Percentiles rank a stretch among this genome's conserved stretches.
Conservation (phyloP, 2,329 filamentous ascomycete species). For the Colletotrichum sp. region DNA sequence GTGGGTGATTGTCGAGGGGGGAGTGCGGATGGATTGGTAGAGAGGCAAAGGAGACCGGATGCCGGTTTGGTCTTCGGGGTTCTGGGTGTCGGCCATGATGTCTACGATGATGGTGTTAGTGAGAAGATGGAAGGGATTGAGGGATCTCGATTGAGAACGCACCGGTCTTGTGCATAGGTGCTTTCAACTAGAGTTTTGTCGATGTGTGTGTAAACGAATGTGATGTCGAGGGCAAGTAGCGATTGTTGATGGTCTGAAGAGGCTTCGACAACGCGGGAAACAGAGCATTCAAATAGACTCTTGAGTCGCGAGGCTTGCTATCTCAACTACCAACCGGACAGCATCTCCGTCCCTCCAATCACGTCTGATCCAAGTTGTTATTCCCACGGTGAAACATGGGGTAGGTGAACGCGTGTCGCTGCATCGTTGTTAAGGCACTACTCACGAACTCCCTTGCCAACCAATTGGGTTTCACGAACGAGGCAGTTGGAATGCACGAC, state of each 20-base stretch:
- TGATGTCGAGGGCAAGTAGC: not conserved
- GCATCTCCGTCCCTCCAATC: not conserved
- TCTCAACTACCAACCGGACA: not conserved
- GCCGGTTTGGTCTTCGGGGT: not conserved
- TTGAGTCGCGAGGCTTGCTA: not conserved
- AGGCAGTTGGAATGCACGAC: not conserved
- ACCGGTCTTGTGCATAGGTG: not conserved
- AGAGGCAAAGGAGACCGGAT: constrained; percentile 1
- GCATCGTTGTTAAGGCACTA: not conserved
- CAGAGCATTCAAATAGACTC: not conserved
- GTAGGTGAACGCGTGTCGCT: not conserved
- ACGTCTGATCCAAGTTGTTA: not conserved
- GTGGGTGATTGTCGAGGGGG: not conserved
- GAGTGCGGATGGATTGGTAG: constrained; percentile 4
- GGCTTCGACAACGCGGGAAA: not conserved
- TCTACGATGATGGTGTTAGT: not conserved
- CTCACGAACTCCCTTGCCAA: not conserved
- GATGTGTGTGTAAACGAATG: not conserved
- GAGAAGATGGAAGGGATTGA: too few relatives aligned
- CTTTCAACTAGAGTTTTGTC: not conserved
- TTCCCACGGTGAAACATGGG: not conserved
- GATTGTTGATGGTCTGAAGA: not conserved
- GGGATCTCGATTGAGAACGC: not conserved
- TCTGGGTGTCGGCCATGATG: not conserved
- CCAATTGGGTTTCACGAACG: not conserved